phyloP scores from a whole-genome alignment of 2,329 filamentous ascomycete genomes.

The Aspergillus chevalieri region DNA sequence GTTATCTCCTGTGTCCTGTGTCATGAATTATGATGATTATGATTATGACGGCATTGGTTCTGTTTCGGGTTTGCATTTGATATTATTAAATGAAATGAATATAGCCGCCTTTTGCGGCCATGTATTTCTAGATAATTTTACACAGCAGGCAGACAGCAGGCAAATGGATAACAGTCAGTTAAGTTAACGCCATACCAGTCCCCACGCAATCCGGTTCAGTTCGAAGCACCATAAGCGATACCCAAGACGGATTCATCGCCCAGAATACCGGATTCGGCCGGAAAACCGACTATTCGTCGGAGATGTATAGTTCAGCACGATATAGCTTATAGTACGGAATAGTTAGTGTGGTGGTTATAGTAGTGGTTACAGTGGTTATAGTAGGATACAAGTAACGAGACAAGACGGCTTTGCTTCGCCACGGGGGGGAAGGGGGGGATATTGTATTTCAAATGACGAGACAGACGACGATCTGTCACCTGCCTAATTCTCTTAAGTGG shows the following conservation, averaged over 20 bases:
- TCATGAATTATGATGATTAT: not conserved
- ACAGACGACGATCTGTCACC: too few relatives aligned
- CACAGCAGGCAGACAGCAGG: not conserved
- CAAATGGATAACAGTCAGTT: too few relatives aligned
- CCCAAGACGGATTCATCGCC: not conserved
- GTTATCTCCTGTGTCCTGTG: not conserved
- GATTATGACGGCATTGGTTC: not conserved
- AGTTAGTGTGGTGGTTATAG: too few relatives aligned
- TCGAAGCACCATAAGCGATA: not conserved
- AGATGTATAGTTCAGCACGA: not conserved
- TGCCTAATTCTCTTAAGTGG: too few relatives aligned
- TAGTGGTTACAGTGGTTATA: too few relatives aligned
- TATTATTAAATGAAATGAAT: not conserved
- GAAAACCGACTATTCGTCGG: not conserved
- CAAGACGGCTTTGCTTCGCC: too few relatives aligned
- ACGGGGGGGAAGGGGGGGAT: too few relatives aligned
- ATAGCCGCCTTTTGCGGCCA: not conserved
- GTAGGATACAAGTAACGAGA: too few relatives aligned
- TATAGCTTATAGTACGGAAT: not conserved
- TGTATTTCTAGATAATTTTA: not conserved
- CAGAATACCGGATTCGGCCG: not conserved
- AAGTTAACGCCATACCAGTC: not conserved
- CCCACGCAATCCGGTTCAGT: not conserved
- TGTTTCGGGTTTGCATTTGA: not conserved
- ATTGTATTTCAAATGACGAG: too few relatives aligned